Evolutionary conservation across 2,329 filamentous ascomycete genomes (phyloP).

Genomic region (Sporothrix euskadiensis): DNA sequence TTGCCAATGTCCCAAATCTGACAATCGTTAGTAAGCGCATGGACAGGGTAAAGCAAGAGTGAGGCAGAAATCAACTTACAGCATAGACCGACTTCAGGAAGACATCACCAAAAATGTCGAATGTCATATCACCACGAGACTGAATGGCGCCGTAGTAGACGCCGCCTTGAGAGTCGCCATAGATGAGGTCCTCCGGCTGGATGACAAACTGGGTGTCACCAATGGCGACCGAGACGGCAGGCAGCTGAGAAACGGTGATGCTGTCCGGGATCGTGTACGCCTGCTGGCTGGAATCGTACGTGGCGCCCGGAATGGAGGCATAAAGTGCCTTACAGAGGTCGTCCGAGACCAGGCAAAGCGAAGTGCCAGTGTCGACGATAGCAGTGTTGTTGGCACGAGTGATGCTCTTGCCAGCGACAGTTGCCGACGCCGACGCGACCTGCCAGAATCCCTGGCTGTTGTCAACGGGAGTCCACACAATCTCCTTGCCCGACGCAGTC

Average conservation of each 20-base stretch:
- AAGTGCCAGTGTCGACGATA: slow-evolving; percentile 72
- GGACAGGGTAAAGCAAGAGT: no score
- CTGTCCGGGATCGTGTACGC: slow-evolving; percentile 64
- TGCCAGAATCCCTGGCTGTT: slow-evolving; percentile 68
- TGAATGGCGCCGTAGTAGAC: slow-evolving; percentile 67
- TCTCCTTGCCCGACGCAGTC: slow-evolving; percentile 52
- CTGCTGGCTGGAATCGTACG: slow-evolving; percentile 57
- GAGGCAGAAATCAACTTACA: slow-evolving; percentile 42
- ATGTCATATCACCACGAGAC: slow-evolving; percentile 57
- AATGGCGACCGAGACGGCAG: slow-evolving; percentile 62
- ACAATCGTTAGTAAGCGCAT: neutral
- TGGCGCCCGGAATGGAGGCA: slow-evolving; percentile 60
- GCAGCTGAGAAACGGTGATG: slow-evolving; percentile 55
- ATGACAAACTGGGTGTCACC: slow-evolving; percentile 61
- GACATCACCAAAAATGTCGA: slow-evolving; percentile 65
- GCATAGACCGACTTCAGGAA: slow-evolving; percentile 67
- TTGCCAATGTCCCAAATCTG: slow-evolving; percentile 65
- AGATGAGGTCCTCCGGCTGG: slow-evolving; percentile 63
- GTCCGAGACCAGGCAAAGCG: slow-evolving; percentile 65
- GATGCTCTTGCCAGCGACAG: slow-evolving; percentile 58
- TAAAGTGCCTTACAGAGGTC: slow-evolving; percentile 63
- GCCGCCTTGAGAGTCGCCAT: slow-evolving; percentile 55
- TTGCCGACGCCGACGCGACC: slow-evolving; percentile 58
- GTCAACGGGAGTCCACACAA: slow-evolving; percentile 62
- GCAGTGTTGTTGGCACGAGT: slow-evolving; percentile 59